phyloP scores from a whole-genome alignment of 148 eudicot genomes.

The Amaranthus hypochondriacus region DNA sequence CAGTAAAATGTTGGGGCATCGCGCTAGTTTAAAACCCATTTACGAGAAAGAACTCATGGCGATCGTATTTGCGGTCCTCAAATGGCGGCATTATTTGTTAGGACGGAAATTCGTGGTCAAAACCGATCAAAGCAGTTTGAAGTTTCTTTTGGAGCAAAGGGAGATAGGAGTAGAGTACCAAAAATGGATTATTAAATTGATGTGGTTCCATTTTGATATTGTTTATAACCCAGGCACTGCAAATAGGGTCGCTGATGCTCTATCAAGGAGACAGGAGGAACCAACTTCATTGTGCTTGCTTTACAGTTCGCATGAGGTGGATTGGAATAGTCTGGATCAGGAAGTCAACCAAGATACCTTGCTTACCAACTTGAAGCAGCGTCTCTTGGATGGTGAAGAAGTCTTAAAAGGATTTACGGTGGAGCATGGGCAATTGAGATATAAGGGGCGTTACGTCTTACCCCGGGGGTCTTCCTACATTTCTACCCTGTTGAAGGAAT shows the following conservation, averaged over 20 bases:
- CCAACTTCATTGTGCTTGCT: no score
- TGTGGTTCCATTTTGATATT: not conserved
- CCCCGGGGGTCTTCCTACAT: no score
- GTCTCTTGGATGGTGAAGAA: no score
- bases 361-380: no score
- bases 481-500: no score
- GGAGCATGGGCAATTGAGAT: no score
- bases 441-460: no score
- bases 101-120: not conserved
- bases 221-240: not conserved
- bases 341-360: no score
- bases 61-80: not conserved
- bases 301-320: no score
- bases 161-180: not conserved
- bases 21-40: not conserved
- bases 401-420: no score
- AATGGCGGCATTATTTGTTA: not conserved
- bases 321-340: no score
- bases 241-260: not conserved
- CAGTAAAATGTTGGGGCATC: not conserved
- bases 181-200: not conserved
- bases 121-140: constrained; percentile 4
- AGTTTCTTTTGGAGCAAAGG: not conserved
- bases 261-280: no score
- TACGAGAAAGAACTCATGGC: constrained; percentile 8